phyloP scores from a whole-genome alignment of 2,329 filamentous ascomycete species.

The Ustilaginoidea virens region DNA sequence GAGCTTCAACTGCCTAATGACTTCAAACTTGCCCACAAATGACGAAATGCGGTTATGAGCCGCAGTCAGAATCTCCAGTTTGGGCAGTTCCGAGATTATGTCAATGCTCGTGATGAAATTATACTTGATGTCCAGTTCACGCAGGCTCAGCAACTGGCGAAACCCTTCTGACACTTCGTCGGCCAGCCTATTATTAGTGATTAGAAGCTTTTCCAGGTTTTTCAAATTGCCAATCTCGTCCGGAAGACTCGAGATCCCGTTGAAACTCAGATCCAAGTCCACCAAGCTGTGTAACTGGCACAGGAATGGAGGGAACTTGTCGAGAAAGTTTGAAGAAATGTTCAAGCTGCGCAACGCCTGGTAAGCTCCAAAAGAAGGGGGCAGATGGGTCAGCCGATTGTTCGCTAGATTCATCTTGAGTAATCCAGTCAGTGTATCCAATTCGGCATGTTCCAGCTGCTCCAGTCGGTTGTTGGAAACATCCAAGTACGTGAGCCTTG shows the following conservation, averaged over 20 bases:
- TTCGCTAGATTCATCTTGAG: slow-evolving; percentile 88
- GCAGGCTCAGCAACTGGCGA: slow-evolving; percentile 57
- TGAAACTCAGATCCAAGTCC: slow-evolving; percentile 94
- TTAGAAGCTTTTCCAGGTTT: slow-evolving; percentile 76
- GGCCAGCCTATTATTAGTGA: slow-evolving; percentile 83
- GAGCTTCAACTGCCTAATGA: slow-evolving; percentile 68
- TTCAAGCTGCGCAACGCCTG: slow-evolving; percentile 69
- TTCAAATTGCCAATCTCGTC: slow-evolving; percentile 62
- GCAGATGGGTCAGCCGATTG: slow-evolving; percentile 69
- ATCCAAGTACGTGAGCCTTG: slow-evolving; percentile 73
- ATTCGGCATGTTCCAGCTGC: slow-evolving; percentile 68
- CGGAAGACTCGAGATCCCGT: slow-evolving; percentile 66
- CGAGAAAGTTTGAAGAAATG: slow-evolving; percentile 84
- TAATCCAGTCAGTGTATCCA: slow-evolving; percentile 59
- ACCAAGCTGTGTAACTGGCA: slow-evolving; percentile 71
- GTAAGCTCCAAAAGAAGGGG: slow-evolving; percentile 70
- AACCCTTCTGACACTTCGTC: slow-evolving; percentile 63
- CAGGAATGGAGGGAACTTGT: slow-evolving; percentile 71
- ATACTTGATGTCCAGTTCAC: slow-evolving; percentile 88
- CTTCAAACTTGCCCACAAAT: slow-evolving; percentile 78
- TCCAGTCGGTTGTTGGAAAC: slow-evolving; percentile 90
- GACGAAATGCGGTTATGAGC: slow-evolving; percentile 88
- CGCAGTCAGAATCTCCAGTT: slow-evolving; percentile 73
- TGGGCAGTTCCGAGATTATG: slow-evolving; percentile 67
- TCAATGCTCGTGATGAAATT: slow-evolving; percentile 84